Evolutionary conservation across 208 protist species (phyloP).

Genomic region (Leishmania tropica): DNA sequence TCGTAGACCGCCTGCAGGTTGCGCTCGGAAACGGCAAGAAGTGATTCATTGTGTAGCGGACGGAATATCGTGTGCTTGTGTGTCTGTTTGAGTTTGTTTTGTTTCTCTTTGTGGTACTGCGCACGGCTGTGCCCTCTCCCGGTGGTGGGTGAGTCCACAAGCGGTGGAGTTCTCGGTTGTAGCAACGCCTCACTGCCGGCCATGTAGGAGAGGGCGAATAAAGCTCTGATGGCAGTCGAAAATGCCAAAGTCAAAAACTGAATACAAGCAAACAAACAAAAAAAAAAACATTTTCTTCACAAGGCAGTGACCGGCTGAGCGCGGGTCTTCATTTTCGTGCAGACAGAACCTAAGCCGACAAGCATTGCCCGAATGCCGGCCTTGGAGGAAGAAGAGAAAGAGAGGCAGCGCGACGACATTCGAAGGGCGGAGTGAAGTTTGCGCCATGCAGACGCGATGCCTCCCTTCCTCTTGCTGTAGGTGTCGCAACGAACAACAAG

Average conservation of each 20-base stretch:
- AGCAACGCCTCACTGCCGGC: background rate
- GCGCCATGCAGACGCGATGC: background rate
- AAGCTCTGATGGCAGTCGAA: background rate
- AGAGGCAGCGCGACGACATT: background rate
- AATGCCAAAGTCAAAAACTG: background rate
- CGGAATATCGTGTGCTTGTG: constrained; percentile 1
- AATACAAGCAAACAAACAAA: background rate
- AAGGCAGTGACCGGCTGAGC: background rate
- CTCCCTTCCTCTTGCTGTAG: background rate
- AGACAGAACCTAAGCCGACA: background rate
- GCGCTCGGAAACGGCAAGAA: constrained; percentile 55
- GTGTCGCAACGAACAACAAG: background rate
- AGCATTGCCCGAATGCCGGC: background rate
- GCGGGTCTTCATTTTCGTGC: background rate
- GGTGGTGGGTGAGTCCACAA: background rate
- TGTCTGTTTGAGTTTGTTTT: background rate
- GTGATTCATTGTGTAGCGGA: constrained; percentile 25
- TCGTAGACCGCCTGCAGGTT: constrained; percentile 73
- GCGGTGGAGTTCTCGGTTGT: background rate
- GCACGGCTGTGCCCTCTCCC: background rate
- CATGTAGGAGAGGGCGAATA: background rate
- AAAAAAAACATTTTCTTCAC: background rate
- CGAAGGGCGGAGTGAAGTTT: background rate
- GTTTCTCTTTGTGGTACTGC: constrained; percentile 4
- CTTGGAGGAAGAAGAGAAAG: background rate